Conservation (phyloP, 176 grass and related monocot genomes). For the Areca catechu region DNA sequence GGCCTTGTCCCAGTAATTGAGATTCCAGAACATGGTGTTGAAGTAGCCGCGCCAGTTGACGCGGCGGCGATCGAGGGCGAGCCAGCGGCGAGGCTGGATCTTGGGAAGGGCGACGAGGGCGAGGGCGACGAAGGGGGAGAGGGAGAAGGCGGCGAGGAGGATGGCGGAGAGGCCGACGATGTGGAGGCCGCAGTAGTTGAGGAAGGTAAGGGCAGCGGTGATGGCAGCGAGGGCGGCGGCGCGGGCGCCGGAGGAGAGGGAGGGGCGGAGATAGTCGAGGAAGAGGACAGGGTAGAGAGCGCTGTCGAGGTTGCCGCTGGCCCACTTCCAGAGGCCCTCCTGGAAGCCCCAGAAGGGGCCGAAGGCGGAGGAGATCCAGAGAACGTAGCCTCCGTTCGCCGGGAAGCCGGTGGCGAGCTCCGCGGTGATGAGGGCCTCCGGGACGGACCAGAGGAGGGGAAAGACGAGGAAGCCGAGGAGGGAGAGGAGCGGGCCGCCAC, state of each 20-base stretch:
- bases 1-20: slow-evolving; percentile 98
- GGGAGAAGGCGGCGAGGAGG: slow-evolving; percentile 70
- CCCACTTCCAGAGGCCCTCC: slow-evolving; percentile 87
- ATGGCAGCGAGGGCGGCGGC: slow-evolving; percentile 31
- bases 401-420: slow-evolving; percentile 82
- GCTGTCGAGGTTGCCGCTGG: slow-evolving; percentile 81
- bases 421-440: slow-evolving; percentile 79
- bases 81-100: slow-evolving; percentile 68
- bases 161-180: slow-evolving; percentile 76
- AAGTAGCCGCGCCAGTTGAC: slow-evolving; percentile 53
- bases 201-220: slow-evolving; percentile 74
- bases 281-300: slow-evolving; percentile 93
- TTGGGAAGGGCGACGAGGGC: slow-evolving; percentile 52
- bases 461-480: slow-evolving; percentile 73
- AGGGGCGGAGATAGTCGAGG: slow-evolving; percentile 57
- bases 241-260: slow-evolving; percentile 14
- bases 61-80: slow-evolving; percentile 32
- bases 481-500: slow-evolving; percentile 74
- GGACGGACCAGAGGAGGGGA: slow-evolving; percentile 59
- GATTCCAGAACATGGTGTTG: slow-evolving; percentile 99
- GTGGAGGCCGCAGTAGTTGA: slow-evolving; percentile 82
- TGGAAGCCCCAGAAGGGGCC: slow-evolving; percentile 67
- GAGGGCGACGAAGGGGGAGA: slow-evolving; percentile 83
- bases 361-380: slow-evolving; percentile 86
- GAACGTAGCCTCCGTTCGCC: slow-evolving; percentile 75